phyloP scores from a whole-genome alignment of 306 rosid genomes.

The Dryas octopetala region DNA sequence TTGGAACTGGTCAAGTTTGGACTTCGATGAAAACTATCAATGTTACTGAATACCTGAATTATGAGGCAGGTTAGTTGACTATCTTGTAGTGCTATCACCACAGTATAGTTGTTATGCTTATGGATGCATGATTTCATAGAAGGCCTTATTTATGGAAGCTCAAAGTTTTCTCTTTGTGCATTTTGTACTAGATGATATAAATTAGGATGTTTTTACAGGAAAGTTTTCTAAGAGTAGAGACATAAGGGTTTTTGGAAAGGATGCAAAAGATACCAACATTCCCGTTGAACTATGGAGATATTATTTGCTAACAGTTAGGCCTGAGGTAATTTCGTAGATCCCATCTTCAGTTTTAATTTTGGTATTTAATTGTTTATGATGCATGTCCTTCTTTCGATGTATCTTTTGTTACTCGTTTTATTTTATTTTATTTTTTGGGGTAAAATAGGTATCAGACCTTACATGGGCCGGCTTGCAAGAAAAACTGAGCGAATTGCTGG shows the following conservation, averaged over 20 bases:
- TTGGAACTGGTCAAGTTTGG: constrained; percentile 93
- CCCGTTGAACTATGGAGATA: constrained; percentile 98
- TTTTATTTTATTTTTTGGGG: background rate
- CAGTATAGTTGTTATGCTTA: background rate
- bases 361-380: constrained; percentile 9
- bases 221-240: constrained; percentile 98
- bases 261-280: constrained; percentile 88
- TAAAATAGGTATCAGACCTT: constrained; percentile 78
- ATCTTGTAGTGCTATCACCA: background rate
- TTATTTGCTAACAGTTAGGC: constrained; percentile 90
- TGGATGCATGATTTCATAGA: background rate
- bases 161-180: background rate
- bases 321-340: constrained; percentile 62
- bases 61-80: constrained; percentile 68
- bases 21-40: constrained; percentile 95
- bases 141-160: background rate
- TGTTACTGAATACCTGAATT: constrained; percentile 94
- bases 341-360: background rate
- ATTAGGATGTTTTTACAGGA: constrained; percentile 42
- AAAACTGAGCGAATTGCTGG: constrained; percentile 82
- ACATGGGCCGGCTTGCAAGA: constrained; percentile 95
- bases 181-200: background rate
- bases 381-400: background rate
- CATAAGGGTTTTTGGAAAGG: constrained; percentile 88
- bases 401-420: background rate